phyloP scores from a whole-genome alignment of 495 filamentous ascomycete genomes.

The Penicillium verhagenii region DNA sequence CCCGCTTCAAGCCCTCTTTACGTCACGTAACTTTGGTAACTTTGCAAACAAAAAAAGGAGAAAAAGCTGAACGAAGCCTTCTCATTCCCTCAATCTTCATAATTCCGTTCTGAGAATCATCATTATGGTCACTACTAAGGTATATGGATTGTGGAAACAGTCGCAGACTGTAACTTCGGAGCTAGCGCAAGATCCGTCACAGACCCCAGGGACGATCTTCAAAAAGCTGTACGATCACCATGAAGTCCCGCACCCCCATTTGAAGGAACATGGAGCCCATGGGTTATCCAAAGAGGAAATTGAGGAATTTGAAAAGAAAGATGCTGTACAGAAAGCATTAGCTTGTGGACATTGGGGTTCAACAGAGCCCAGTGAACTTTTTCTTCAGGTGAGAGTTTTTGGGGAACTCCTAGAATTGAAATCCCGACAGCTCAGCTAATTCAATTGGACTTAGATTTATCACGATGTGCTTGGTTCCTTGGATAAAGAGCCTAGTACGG shows the following conservation, averaged over 20 bases:
- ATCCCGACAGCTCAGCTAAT: neutral
- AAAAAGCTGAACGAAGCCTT: neutral
- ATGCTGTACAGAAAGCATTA: conserved; percentile 47
- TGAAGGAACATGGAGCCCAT: neutral
- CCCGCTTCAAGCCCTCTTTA: neutral
- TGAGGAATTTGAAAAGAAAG: conserved; percentile 27
- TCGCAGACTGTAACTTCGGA: conserved; percentile 5
- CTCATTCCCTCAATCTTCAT: too few relatives aligned
- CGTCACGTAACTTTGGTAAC: neutral
- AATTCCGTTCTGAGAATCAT: neutral
- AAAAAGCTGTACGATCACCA: conserved; percentile 1
- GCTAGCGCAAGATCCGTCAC: conserved; percentile 1
- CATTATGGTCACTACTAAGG: conserved; percentile 1
- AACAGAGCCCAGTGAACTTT: conserved; percentile 62
- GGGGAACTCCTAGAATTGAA: neutral
- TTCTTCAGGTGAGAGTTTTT: conserved; percentile 54
- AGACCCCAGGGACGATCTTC: neutral
- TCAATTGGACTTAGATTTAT: conserved; percentile 54
- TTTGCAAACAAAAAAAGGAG: neutral
- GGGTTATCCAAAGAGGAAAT: conserved; percentile 16
- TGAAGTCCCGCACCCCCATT: neutral
- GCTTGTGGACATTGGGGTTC: conserved; percentile 69
- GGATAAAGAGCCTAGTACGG: conserved; percentile 51
- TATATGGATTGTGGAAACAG: conserved; percentile 1
- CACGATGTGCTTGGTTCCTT: conserved; percentile 63